Evolutionary conservation across 1,284 basidiomycete species (phyloP).

Genomic region (Porogramme epimiltina): DNA sequence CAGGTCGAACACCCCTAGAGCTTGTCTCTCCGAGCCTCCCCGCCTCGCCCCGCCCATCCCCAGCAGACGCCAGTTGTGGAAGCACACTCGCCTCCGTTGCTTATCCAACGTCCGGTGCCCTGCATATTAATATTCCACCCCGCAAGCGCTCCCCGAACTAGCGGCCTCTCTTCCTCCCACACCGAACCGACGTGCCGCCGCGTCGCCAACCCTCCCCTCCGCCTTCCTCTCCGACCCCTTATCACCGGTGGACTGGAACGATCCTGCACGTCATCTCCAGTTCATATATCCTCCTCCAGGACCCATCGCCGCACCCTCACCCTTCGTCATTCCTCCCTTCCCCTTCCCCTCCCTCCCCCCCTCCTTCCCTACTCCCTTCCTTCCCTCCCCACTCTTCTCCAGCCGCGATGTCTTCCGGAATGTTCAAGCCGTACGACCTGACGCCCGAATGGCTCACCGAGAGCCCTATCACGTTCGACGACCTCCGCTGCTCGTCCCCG

Average conservation of each 20-base stretch:
- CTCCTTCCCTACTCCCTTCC: background rate
- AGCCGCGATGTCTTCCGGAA: slow-evolving; percentile 1
- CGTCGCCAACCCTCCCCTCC: background rate
- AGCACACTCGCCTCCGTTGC: too few species aligned
- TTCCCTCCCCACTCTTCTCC: background rate
- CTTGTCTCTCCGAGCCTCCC: too few species aligned
- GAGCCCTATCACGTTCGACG: slow-evolving; percentile 20
- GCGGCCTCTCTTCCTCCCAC: too few species aligned
- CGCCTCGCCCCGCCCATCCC: too few species aligned
- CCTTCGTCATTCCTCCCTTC: background rate
- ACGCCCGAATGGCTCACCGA: slow-evolving; percentile 22
- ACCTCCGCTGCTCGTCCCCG: slow-evolving; percentile 17
- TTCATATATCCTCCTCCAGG: background rate
- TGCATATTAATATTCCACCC: too few species aligned
- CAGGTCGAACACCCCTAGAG: too few species aligned
- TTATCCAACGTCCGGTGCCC: too few species aligned
- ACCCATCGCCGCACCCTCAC: background rate
- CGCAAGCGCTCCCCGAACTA: too few species aligned
- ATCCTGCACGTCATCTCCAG: background rate
- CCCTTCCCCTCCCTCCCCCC: background rate
- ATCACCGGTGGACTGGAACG: slow-evolving; percentile 13
- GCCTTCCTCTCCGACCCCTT: slow-evolving; percentile 1
- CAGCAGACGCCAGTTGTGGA: too few species aligned
- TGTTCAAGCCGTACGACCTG: slow-evolving; percentile 1
- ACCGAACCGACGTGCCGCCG: background rate